Evolutionary conservation across 345 rosid genomes (phyloP).

Genomic region (Hevea brasiliensis): DNA sequence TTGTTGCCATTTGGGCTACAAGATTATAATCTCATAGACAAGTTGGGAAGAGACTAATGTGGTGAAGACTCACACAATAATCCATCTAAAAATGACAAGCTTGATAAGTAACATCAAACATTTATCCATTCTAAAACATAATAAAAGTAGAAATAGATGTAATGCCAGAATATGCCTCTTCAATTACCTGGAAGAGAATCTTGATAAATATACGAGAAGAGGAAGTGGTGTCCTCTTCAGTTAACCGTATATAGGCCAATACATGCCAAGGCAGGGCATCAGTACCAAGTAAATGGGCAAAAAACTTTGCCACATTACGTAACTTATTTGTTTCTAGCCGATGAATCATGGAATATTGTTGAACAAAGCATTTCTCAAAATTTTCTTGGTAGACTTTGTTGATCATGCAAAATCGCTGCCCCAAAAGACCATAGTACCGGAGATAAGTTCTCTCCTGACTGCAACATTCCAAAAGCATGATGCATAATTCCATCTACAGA

Average conservation of each 20-base stretch:
- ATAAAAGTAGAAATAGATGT: constrained; percentile 10
- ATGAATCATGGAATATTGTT: constrained; percentile 94
- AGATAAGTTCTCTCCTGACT: constrained; percentile 89
- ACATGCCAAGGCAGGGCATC: constrained; percentile 96
- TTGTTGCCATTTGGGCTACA: not conserved
- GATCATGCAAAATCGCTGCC: constrained; percentile 95
- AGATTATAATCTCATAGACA: not conserved
- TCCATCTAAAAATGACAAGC: not conserved
- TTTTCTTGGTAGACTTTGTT: constrained; percentile 87
- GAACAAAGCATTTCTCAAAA: constrained; percentile 84
- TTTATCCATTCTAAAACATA: constrained; percentile 8
- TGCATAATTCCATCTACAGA: constrained; percentile 85
- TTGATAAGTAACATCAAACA: not conserved
- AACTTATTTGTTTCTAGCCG: constrained; percentile 87
- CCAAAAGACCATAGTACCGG: constrained; percentile 81
- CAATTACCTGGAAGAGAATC: constrained; percentile 85
- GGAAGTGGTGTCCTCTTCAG: constrained; percentile 90
- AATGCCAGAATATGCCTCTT: not conserved
- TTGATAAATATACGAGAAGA: constrained; percentile 90
- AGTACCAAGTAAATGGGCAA: constrained; percentile 91
- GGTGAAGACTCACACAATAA: not conserved
- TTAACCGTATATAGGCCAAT: constrained; percentile 70
- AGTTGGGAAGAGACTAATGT: not conserved
- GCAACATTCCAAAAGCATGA: constrained; percentile 92
- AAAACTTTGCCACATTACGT: constrained; percentile 90